A percentile compares a stretch with the other conserved stretches of the same genome.
phyloP scores from a whole-genome alignment of 345 rosid genomes.

The Eucalyptus regnans region DNA sequence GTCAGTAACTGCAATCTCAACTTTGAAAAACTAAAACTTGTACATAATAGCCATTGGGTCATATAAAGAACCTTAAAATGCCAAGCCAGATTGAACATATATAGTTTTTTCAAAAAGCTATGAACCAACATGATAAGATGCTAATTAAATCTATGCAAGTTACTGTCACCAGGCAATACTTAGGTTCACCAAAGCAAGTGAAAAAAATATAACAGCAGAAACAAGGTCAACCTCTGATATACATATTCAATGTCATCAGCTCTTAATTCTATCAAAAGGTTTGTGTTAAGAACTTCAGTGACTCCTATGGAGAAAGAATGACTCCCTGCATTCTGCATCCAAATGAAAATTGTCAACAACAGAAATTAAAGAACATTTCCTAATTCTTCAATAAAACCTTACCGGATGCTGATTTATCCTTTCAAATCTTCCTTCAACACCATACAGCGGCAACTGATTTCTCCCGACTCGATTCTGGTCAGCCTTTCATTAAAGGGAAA shows the following conservation, averaged over 20 bases:
- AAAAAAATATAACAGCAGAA: background rate
- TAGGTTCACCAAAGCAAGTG: background rate
- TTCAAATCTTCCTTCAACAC: slow-evolving; percentile 76
- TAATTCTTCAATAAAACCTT: slow-evolving; percentile 11
- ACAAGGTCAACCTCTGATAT: slow-evolving; percentile 48
- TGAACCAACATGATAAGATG: background rate
- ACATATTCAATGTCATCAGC: slow-evolving; percentile 97
- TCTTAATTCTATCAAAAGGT: slow-evolving; percentile 64
- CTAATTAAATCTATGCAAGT: background rate
- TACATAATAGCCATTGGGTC: background rate
- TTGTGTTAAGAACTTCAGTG: slow-evolving; percentile 83
- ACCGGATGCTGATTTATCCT: slow-evolving; percentile 97
- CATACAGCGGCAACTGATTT: slow-evolving; percentile 64
- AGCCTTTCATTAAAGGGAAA: slow-evolving; percentile 44
- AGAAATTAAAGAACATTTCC: background rate
- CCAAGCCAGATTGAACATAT: background rate
- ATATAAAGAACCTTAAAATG: background rate
- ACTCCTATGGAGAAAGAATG: slow-evolving; percentile 89
- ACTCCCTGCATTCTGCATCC: slow-evolving; percentile 66
- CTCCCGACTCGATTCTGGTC: slow-evolving; percentile 57
- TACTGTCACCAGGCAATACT: background rate
- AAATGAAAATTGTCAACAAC: background rate
- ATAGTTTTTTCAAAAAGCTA: background rate
- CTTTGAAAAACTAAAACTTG: background rate
- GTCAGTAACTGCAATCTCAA: background rate